Evolutionary conservation across 192 early-diverging fungal species (phyloP), one percentile per base, ranked within the genome.

Genomic region (Coemansia pectinata): DNA sequence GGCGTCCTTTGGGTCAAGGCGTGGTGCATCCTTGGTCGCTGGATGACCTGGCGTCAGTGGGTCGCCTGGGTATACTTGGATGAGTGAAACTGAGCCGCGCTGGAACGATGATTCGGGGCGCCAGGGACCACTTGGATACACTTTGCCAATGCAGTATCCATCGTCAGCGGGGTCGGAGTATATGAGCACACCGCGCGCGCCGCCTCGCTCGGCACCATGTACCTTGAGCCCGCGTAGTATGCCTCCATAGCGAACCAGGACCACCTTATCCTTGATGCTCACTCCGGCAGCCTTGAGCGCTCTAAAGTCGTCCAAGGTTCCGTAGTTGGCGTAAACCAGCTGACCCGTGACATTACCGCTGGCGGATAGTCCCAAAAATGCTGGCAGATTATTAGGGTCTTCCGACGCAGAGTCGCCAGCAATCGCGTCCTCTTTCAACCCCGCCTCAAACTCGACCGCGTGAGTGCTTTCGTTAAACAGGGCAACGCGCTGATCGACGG

Each of bases 101-200:
- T 87, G 85, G 21, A 89, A 71, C 15, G 83, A 86, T 9, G 86
- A 79, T 42, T 79, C 66, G 34, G 88, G 78, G 9, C 89, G 81
- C 88, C 85, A 88, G 15, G 88, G 87, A 0, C 87, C 88, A 1
- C 79, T 72, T 1, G 88, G 88, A 61, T 90, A 90, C 8, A 82
- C 75, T 1, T 70, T 61, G 25, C 85, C 85, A 55, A 39, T 72
- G 14, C 27, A 65, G 38, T 78, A 86, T 11, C 90, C 90, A 62
- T 90, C 90, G 41, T 91, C 87, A 34, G 69, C 69, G 5, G 90
- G 90, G 60, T 91, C 90, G 15, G 86, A 84, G 73, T 89, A 91
- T 25, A 91, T 75, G 4, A 91, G 62, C 62, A 81, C 79, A 9
- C 87, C 90, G 0, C 68, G 69, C n/a, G 86, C 86, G 6, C 89